phyloP scores from a whole-genome alignment of 495 filamentous ascomycete genomes.

The Penicillium riverlandense region DNA sequence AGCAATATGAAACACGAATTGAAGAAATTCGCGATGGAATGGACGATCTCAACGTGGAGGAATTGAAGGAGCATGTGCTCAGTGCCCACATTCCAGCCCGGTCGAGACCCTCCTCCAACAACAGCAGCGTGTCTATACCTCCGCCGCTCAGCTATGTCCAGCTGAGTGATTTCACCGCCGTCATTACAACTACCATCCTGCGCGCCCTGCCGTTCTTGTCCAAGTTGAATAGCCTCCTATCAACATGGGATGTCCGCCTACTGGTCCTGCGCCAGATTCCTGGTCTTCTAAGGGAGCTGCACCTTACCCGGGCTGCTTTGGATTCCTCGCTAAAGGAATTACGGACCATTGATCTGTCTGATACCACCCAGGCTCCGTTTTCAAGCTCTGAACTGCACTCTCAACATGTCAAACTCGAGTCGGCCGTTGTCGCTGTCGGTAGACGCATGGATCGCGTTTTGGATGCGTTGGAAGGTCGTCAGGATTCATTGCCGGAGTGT shows the following conservation, averaged over 20 bases:
- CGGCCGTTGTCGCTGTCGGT: slow-evolving; percentile 64
- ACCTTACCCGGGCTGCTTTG: slow-evolving; percentile 54
- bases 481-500: slow-evolving; percentile 73
- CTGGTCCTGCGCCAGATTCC: slow-evolving; percentile 66
- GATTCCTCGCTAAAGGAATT: slow-evolving; percentile 56
- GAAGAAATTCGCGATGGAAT: slow-evolving; percentile 72
- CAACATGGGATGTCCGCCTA: slow-evolving; percentile 70
- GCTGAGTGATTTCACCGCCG: slow-evolving; percentile 79
- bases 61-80: slow-evolving; percentile 82
- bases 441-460: slow-evolving; percentile 73
- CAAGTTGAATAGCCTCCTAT: slow-evolving; percentile 58
- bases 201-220: slow-evolving; percentile 80
- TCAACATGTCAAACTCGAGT: slow-evolving; percentile 56
- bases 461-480: slow-evolving; percentile 72
- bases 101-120: slow-evolving; percentile 47
- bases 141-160: slow-evolving; percentile 48
- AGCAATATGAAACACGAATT: slow-evolving; percentile 63
- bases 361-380: slow-evolving; percentile 11
- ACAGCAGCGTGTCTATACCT: slow-evolving; percentile 45
- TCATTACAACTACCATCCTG: slow-evolving; percentile 82
- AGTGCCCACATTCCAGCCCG: slow-evolving; percentile 61
- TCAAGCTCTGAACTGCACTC: slow-evolving; percentile 50
- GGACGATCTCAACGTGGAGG: slow-evolving; percentile 76
- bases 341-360: slow-evolving; percentile 17
- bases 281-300: slow-evolving; percentile 57